Evolutionary conservation across 2,329 filamentous ascomycete species (phyloP).

Genomic region (Neoascochyta sp.): DNA sequence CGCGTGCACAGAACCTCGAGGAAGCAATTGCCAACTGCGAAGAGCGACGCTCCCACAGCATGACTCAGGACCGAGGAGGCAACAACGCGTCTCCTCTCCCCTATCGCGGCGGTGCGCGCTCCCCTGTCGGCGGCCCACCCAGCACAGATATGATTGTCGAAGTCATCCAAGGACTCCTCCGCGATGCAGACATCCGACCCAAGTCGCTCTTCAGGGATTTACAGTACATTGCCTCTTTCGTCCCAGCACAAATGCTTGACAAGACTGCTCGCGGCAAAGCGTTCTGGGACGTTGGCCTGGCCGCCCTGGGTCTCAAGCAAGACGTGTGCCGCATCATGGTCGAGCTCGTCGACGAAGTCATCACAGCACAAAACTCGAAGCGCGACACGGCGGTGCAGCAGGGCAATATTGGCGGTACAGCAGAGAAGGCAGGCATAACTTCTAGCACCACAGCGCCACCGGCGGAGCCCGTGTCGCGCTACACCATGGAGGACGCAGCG

Average conservation of each 20-base stretch:
- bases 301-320: conserved; percentile 82
- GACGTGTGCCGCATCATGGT: conserved; percentile 83
- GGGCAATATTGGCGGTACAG: conserved; percentile 17
- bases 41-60: conserved; percentile 61
- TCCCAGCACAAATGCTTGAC: conserved; percentile 56
- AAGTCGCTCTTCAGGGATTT: conserved; percentile 49
- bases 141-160: conserved; percentile 45
- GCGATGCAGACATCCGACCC: conserved; percentile 44
- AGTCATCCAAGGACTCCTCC: conserved; percentile 44
- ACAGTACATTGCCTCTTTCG: conserved; percentile 58
- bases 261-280: conserved; percentile 64
- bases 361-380: conserved; percentile 62
- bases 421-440: conserved; percentile 10
- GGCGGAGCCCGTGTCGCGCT: conserved; percentile 52
- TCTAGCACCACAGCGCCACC: conserved; percentile 6
- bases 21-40: conserved; percentile 67
- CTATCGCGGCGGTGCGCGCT: conserved; percentile 32
- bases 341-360: conserved; percentile 67
- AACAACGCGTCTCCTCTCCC: conserved; percentile 39
- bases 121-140: conserved; percentile 37
- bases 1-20: conserved; percentile 52
- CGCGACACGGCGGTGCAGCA: conserved; percentile 43
- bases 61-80: conserved; percentile 36
- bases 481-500: conserved; percentile 75
- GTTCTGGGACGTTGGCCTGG: conserved; percentile 86